A percentile compares a stretch with the other conserved stretches of the same genome.
Conservation (phyloP, 768 basidiomycete species). For the Tulasnella sp. region DNA sequence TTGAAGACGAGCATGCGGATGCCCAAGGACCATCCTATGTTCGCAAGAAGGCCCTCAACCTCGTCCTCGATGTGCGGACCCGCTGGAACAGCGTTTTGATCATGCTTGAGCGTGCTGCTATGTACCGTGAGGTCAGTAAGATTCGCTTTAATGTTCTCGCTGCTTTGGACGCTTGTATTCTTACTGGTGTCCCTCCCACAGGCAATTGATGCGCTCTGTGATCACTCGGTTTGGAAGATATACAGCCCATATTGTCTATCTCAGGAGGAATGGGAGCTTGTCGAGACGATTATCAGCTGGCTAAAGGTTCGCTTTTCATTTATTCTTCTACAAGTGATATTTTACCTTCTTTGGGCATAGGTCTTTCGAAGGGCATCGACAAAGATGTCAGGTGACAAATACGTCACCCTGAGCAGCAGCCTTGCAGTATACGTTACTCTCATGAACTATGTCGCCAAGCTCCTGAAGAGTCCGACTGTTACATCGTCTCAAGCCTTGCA, state of each 20-base stretch:
- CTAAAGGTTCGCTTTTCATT: not conserved
- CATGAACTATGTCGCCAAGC: not conserved
- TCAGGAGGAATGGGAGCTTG: not conserved
- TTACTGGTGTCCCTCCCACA: not conserved
- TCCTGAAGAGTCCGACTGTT: too few relatives aligned
- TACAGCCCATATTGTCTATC: not conserved
- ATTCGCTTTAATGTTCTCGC: not conserved
- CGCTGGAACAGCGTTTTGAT: not conserved
- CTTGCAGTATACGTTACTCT: not conserved
- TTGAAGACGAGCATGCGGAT: not conserved
- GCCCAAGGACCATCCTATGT: not conserved
- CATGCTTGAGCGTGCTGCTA: not conserved
- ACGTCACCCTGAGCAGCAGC: slow-evolving; percentile 22
- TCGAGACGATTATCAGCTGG: not conserved
- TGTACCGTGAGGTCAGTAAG: not conserved
- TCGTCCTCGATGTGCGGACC: not conserved
- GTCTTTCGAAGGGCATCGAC: slow-evolving; percentile 4
- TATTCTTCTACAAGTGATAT: too few relatives aligned
- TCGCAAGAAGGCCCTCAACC: not conserved
- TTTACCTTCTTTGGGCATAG: too few relatives aligned
- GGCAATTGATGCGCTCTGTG: not conserved
- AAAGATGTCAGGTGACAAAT: slow-evolving; percentile 1
- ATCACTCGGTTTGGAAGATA: not conserved
- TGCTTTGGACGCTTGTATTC: not conserved
- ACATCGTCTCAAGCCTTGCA: not conserved